Base-by-base conservation (phyloP, 352 stramenopile genomes). In the Phytophthora sansomeana region DNA sequence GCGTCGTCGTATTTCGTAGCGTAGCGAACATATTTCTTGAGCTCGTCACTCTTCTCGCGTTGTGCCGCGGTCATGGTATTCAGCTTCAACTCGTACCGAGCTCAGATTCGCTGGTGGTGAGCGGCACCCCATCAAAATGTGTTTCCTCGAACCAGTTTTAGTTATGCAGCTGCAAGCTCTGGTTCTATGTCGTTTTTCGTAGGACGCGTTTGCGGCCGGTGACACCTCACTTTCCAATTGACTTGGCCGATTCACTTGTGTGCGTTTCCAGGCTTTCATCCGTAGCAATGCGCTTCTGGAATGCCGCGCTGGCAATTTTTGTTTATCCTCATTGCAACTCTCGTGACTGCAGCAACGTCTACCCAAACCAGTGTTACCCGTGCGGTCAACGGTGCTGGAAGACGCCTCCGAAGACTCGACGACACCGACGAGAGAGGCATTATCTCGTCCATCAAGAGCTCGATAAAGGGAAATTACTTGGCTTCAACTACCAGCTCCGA, bases 1-100 rank as follows among this genome's bases (percentile, higher is more conserved):
- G 11, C 10, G 11, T 67, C 17, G 35, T 60, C 58, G 19, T 66
- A 29, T 49, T 60, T 67, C 16, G 36, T 54, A 13, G 49, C 58
- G 30, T 60, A 67, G 9, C 49, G 58, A 30, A 67, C 21, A 46
- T 46, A 46, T 19, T 10, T 11, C 14, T 4, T 46, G 16, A 46
- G 9, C 8, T 13, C 17, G 9, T 29, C 39, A 8, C 39, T 46
- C 13, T 29, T 29, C 17, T 28, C 8, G 17, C 39, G 39, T 5
- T 26, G 5, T 4, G 6, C 7, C 39, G 5, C 39, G 17, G 4
- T 28, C 39, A 46, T 46, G 26, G 6, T 29, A 4, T 1, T 17
- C 39, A 46, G 39, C 5, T 10, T 8, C 17, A 46, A 6, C 3
- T 19, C 0, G 14, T n/a, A 13, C 47, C 47, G n/a, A n/a, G n/a